Evolutionary conservation across 495 filamentous ascomycete species (phyloP).

Genomic region (Astrothelium macrocarpum): DNA sequence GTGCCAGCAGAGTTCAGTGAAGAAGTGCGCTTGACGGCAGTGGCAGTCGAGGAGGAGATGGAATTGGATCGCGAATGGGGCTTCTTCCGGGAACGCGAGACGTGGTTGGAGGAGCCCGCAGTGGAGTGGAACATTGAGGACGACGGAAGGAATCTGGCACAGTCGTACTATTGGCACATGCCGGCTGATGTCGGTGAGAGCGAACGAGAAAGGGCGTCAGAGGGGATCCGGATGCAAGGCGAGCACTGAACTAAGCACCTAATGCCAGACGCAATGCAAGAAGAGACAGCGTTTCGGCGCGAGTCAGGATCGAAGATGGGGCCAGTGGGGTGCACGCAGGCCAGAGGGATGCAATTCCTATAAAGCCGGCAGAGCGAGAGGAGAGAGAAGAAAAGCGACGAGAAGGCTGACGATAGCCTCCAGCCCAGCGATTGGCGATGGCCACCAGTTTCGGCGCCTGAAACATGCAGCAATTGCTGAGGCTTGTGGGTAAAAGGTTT

Average conservation of each 20-base stretch:
- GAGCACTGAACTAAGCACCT: background rate
- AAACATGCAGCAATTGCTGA: background rate
- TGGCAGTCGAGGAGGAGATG: slow-evolving; percentile 25
- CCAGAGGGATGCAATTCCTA: too few relatives aligned
- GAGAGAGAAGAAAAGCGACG: background rate
- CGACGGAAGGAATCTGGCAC: background rate
- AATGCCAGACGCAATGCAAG: background rate
- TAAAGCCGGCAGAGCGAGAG: background rate
- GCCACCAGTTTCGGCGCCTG: background rate
- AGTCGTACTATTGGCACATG: background rate
- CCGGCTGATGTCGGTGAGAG: slow-evolving; percentile 1
- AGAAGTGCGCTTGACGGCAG: slow-evolving; percentile 29
- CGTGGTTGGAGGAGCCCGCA: slow-evolving; percentile 7
- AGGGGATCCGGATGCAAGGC: slow-evolving; percentile 1
- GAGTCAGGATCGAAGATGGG: background rate
- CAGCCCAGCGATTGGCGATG: background rate
- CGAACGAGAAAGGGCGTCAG: background rate
- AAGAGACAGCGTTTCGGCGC: background rate
- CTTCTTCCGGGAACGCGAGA: slow-evolving; percentile 10
- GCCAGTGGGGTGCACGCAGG: background rate
- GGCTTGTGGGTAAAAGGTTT: background rate
- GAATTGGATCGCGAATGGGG: slow-evolving; percentile 28
- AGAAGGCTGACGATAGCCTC: too few relatives aligned
- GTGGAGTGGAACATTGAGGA: background rate
- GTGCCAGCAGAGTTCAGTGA: slow-evolving; percentile 28